phyloP scores from a whole-genome alignment of 2,329 filamentous ascomycete genomes.

The Neurospora sp. region DNA sequence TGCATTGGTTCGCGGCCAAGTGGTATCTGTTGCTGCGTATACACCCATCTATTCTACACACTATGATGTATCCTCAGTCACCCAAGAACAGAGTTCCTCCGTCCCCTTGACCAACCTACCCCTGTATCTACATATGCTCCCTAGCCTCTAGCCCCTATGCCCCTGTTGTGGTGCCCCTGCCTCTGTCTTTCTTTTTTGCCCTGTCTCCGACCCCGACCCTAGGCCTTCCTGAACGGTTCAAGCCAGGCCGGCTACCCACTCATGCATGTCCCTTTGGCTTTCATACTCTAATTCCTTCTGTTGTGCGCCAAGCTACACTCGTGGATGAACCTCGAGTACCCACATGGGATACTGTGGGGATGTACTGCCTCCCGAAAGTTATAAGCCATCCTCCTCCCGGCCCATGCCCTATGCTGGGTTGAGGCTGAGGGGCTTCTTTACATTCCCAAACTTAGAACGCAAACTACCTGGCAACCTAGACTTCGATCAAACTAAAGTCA shows the following conservation, averaged over 20 bases:
- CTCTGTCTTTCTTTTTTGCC: not conserved
- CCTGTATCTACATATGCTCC: not conserved
- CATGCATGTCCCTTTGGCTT: constrained; percentile 13
- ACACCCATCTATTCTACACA: not conserved
- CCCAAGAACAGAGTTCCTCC: not conserved
- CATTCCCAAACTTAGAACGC: constrained; percentile 3
- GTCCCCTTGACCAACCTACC: not conserved
- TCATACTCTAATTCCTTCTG: constrained; percentile 12
- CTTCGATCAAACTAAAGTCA: not conserved
- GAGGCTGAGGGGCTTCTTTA: constrained; percentile 17
- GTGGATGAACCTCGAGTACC: constrained; percentile 8
- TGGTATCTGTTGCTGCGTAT: not conserved
- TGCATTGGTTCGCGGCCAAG: not conserved
- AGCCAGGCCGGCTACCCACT: constrained; percentile 8
- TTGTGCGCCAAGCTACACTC: constrained; percentile 7
- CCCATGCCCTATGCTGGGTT: constrained; percentile 14
- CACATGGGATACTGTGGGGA: constrained; percentile 14
- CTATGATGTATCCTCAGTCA: not conserved
- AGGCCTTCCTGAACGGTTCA: constrained; percentile 2
- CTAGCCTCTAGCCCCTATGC: not conserved
- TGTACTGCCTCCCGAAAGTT: constrained; percentile 15
- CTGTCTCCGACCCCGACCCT: constrained; percentile 8
- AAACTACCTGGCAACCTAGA: not conserved
- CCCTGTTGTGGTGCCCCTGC: not conserved
- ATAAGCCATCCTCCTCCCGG: constrained; percentile 16